Base-by-base conservation (phyloP, 257 asterid genomes). In the Nicotiana benthamiana region DNA sequence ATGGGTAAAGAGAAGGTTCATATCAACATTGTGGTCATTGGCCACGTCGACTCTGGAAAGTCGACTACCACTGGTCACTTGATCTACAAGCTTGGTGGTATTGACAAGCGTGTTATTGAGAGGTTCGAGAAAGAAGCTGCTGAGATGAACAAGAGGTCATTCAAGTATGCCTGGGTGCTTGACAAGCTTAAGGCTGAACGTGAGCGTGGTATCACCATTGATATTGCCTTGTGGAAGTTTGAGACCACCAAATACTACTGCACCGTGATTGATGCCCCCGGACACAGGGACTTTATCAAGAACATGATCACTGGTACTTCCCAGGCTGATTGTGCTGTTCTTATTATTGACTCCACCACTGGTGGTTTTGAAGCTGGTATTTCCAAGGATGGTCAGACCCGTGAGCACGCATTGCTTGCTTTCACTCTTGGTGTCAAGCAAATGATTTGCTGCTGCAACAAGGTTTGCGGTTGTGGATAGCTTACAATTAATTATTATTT, bases 101-200 rank as follows among this genome's bases (percentile, higher is more conserved):
- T 92, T 81, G 97, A 92, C 86, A 92, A 92, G 87, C 95, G 95
- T 88, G 97, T 91, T 40, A 92, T 91, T 64, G 94, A 92, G 86
- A 91, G 97, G 86, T 93, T 93, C 2, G 97, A 93, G 90, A 93
- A 93, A 87, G 97, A 92, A 77, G 97, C 93, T 53, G 94, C 94
- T 82, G 97, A 92, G 84, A 92, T 92, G 97, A 92, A 92, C 90
- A 92, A 92, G 87, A 90, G 97, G 87, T 92, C 95, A 13, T 92
- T 92, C 94, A 92, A 92, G 90, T 91, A 92, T 20, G 97, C 94
- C 3, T 93, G 97, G 96, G 96, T 93, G 83, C 90, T 93, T 13
- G 97, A 93, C 92, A 93, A 93, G 83, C 97, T 93, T 52, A 93
- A 93, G 91, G 97, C 97, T 13, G 97, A 93, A 89, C 97, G 96